Conservation (phyloP, 148 eudicot species). For the Agrostemma githago region DNA sequence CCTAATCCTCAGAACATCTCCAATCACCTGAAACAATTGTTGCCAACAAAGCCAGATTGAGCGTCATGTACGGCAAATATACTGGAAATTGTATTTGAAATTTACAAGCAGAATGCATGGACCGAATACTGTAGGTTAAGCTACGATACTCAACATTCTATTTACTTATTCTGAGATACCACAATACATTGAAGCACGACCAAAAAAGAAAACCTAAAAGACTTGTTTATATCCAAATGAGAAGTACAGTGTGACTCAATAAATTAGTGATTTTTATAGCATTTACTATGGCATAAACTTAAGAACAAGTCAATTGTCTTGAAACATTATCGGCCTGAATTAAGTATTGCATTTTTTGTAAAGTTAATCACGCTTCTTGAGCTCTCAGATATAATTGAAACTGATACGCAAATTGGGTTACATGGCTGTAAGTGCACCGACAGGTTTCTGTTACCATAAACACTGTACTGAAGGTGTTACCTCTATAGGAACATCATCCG, state of each 20-base stretch:
- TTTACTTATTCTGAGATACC: too few relatives aligned
- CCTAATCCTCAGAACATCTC: constrained; percentile 88
- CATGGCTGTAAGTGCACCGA: neutral
- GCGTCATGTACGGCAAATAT: constrained; percentile 3
- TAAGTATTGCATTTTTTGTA: neutral
- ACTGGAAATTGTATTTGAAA: neutral
- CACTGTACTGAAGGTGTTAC: constrained; percentile 29
- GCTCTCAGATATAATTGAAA: neutral
- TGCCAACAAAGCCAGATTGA: neutral
- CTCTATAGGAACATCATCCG: constrained; percentile 80
- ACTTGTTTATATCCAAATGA: too few relatives aligned
- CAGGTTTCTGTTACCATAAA: neutral
- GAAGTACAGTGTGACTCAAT: neutral
- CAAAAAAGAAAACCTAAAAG: too few relatives aligned
- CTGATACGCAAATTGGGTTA: neutral
- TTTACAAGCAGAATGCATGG: neutral
- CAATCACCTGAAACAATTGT: constrained; percentile 60
- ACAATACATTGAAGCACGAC: too few relatives aligned
- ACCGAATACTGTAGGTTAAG: neutral
- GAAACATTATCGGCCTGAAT: neutral
- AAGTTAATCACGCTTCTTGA: neutral
- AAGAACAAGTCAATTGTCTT: neutral
- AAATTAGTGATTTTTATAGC: neutral
- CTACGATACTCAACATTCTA: neutral
- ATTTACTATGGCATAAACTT: neutral